Evolutionary conservation across 148 eudicot genomes (phyloP), one percentile per base, ranked within the genome.

Genomic region (Spergularia bocconei): DNA sequence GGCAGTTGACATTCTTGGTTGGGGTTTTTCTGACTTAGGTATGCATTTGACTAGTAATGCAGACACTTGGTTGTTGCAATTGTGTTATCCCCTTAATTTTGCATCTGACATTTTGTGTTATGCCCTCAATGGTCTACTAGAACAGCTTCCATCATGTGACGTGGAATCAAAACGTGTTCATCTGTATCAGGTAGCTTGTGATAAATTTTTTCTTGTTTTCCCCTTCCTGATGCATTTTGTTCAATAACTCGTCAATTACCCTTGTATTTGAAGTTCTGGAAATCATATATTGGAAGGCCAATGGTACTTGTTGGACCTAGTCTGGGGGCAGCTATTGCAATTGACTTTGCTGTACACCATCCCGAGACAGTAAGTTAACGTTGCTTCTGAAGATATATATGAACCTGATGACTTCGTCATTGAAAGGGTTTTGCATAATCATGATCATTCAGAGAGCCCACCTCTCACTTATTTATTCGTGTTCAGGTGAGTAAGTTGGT

Each of bases 1-100:
- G 98, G 98, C 93, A 15, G 29, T 95, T 68, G 98, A 95, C 83
- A 82, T 95, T 84, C 97, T 94, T 60, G 98, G 98, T 20, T 94
- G 98, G 98, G 97, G 98, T 20, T 94, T 94, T 82, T 94, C 93
- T 58, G 84, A 91, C 77, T 84, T 94, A 76, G 91, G 98, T 90
- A 78, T 75, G 85, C 72, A 51, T 39, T 51, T 74, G 12, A 38
- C 4, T 23, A 23, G 25, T 23, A 23, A 1, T 0, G 25, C 25
- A 56, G 47, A 11, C 19, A 4, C 53, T 11, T 53, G 3, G 12
- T 9, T 44, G 48, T 44, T 44, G 7, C 48, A 44, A 44, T 44
- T 75, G 54, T 12, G 48, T 48, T 3, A 19, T 48, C 7, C 53
- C 56, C 3, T n/a, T 36, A 33, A 9, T 69, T 58, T 21, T 13